phyloP scores from a whole-genome alignment of 805 yeast genomes.

The Kluyveromyces aestuarii region DNA sequence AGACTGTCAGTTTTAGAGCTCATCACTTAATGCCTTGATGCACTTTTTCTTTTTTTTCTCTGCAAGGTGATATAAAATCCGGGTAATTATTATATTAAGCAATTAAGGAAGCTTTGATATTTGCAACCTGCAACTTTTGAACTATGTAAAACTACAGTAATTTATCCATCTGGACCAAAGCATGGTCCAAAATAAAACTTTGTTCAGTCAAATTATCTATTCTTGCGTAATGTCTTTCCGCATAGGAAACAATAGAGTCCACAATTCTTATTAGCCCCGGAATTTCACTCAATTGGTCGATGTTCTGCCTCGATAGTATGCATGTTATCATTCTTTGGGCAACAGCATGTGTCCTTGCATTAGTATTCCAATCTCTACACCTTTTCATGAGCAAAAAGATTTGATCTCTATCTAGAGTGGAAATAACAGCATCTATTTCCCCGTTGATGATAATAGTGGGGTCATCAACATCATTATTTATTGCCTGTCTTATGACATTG shows the following conservation, averaged over 20 bases:
- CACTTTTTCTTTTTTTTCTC: neutral
- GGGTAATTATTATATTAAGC: neutral
- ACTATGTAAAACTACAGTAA: conserved; percentile 11
- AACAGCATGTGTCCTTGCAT: conserved; percentile 66
- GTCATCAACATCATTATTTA: conserved; percentile 29
- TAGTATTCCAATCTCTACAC: conserved; percentile 92
- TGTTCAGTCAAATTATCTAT: conserved; percentile 76
- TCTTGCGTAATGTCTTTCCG: conserved; percentile 74
- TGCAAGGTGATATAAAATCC: neutral
- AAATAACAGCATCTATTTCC: conserved; percentile 57
- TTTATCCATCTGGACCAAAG: conserved; percentile 66
- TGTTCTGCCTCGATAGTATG: conserved; percentile 44
- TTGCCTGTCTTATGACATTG: conserved; percentile 59
- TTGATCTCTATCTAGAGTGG: conserved; percentile 49
- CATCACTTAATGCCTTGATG: neutral
- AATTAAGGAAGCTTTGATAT: neutral
- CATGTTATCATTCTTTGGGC: conserved; percentile 73
- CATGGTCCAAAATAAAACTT: conserved; percentile 77
- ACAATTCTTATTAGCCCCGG: conserved; percentile 60
- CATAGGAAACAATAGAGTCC: conserved; percentile 79
- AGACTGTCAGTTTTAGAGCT: neutral
- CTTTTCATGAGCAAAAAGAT: conserved; percentile 56
- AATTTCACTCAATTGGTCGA: conserved; percentile 50
- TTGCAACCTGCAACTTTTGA: neutral
- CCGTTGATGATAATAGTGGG: conserved; percentile 38